A percentile compares a stretch with the other conserved stretches of the same genome.
These are phyloP conservation scores for Plasmodium vinckei DNA, from an alignment of 169 alveolate species.

Conservation along the genomic window DNA sequence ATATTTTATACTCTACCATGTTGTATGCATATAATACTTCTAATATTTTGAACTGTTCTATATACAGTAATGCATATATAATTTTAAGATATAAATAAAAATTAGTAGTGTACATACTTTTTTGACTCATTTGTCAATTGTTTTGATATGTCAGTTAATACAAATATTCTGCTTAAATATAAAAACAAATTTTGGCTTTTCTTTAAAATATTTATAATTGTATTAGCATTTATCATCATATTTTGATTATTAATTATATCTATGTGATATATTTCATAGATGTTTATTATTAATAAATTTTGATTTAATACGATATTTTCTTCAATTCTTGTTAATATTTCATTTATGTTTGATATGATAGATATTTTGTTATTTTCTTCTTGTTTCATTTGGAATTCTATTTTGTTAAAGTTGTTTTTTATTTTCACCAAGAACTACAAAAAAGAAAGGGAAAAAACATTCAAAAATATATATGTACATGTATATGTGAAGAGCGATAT, in stretches of 20 bases:
- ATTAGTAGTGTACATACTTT: slow-evolving; percentile 18
- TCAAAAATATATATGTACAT: not conserved
- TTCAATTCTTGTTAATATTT: slow-evolving; percentile 61
- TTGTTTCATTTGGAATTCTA: slow-evolving; percentile 71
- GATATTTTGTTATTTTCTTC: slow-evolving; percentile 64
- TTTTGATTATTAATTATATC: slow-evolving; percentile 73
- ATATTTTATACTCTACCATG: no score
- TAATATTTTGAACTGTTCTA: not conserved
- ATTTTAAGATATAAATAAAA: no score
- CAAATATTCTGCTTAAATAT: slow-evolving; percentile 60
- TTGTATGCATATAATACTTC: no score
- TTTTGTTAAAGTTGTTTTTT: slow-evolving; percentile 68
- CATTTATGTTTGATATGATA: slow-evolving; percentile 69
- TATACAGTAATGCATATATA: no score
- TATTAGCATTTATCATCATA: slow-evolving; percentile 73
- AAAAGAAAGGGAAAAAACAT: not conserved
- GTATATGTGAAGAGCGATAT: not conserved
- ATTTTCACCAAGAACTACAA: slow-evolving; percentile 51
- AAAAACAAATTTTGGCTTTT: slow-evolving; percentile 66
- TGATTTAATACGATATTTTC: slow-evolving; percentile 72
- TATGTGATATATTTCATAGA: slow-evolving; percentile 62
- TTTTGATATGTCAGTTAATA: slow-evolving; percentile 66
- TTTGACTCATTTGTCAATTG: slow-evolving; percentile 61
- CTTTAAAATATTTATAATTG: slow-evolving; percentile 43
- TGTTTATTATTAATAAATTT: slow-evolving; percentile 53